Evolutionary conservation across 2,329 filamentous ascomycete species (phyloP), one percentile per base, ranked within the genome.

Genomic region (Fusarium annulatum): DNA sequence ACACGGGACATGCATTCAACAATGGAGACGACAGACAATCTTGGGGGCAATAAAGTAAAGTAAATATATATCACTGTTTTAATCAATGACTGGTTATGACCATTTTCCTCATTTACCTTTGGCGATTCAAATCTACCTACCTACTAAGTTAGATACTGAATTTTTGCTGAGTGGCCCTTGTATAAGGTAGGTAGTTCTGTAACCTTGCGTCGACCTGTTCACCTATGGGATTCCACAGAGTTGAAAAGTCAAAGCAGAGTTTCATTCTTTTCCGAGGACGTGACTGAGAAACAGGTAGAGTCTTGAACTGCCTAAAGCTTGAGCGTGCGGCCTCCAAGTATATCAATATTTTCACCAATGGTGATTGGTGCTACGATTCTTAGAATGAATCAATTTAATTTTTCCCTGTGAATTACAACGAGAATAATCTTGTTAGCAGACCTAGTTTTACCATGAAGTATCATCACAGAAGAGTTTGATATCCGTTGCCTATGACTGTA

Each of bases 61-160:
- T 76, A 76, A 68, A 75, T 72, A 72, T 77, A 66, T 77, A 78
- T 72, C 73, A 65, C 53, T 74, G 69, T 73, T 74, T 73, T 68
- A 74, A 70, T 72, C 60, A 61, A 72, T 60, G 68, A 74, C 67
- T 67, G 43, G 62, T 71, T 61, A 74, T 73, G 61, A 65, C 61
- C 42, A 68, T 65, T 49, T 39, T 23, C 7, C n/a, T 9, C 23
- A 28, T 42, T 42, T 15, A 3, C 21, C 18, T 45, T 19, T 23
- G 4, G 18, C 33, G 41, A 18, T 34, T 16, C 21, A 41, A 57
- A 9, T 9, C 26, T 46, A 48, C 12, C 26, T 46, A 30, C 26
- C 9, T 64, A 38, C 38, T 41, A 18, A 19, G 15, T 45, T n/a
- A 16, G 33, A 41, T 62, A 38, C 38, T 34, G 16, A 28, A 10